Base-by-base conservation (phyloP, 352 stramenopile species). In the Saprolegnia parasitica region DNA sequence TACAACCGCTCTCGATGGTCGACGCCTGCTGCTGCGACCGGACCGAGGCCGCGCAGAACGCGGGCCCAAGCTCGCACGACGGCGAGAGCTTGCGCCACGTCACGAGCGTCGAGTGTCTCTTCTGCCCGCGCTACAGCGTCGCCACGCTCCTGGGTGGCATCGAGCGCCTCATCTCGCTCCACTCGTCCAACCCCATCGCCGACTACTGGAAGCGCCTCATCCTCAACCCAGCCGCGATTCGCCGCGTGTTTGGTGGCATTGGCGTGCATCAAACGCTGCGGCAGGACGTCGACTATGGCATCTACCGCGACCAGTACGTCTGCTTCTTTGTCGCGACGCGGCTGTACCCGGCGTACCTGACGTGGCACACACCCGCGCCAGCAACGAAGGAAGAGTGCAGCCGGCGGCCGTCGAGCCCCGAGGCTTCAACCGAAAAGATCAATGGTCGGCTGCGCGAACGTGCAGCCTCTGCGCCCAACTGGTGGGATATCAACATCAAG, bases 91-190 rank as follows among this genome's bases (percentile, higher is more conserved):
- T 60, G 13, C 52, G 52, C 35, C 24, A 40, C 16, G 35, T 60
- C 13, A 60, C 52, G 20, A 42, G 24, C 24, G 16, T 60, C 52
- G 52, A 60, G 52, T 60, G 52, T n/a, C 52, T 60, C 52, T 60
- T 60, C 52, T 60, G 52, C 35, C 52, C 52, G 24, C 52, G 16
- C 24, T 60, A 60, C 52, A n/a, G 20, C 52, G 52, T 60, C 24
- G 52, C 11, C 35, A 60, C 52, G 52, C 52, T 60, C 16, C 13
- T 60, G 3, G 20, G 20, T 60, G 52, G 52, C 24, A 24, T 60
- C 35, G 52, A 60, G 24, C 52, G 52, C 13, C n/a, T 60, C 52
- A 60, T 60, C 24, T 60, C 52, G 9, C 20, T 24, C 11, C 52
- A 60, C 35, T 4, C 52, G 20, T 60, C 52, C 24, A 60, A 60